phyloP scores from a whole-genome alignment of 495 filamentous ascomycete species.

The Aspergillus ellipticus region DNA sequence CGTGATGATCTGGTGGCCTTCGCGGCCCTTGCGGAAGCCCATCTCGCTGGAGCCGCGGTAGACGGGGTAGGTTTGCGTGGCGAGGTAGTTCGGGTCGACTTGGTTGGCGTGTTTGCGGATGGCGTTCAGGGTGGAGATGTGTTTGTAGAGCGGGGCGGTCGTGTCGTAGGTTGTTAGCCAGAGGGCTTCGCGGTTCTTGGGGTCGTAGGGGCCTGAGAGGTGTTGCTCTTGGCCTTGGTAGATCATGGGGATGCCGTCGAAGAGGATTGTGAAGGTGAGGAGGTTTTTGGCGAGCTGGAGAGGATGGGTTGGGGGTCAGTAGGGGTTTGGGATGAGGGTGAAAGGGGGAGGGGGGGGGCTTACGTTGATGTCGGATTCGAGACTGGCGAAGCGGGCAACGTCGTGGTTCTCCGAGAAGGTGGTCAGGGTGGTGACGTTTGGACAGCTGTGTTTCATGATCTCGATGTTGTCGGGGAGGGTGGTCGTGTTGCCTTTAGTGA shows the following conservation, averaged over 20 bases:
- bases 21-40: slow-evolving; percentile 59
- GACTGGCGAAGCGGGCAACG: slow-evolving; percentile 54
- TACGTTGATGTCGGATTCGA: slow-evolving; percentile 40
- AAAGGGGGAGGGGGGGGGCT: slow-evolving; percentile 3
- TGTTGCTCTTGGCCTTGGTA: slow-evolving; percentile 75
- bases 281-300: slow-evolving; percentile 55
- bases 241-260: slow-evolving; percentile 61
- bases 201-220: slow-evolving; percentile 54
- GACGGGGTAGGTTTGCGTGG: slow-evolving; percentile 46
- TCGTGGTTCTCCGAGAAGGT: slow-evolving; percentile 83
- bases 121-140: slow-evolving; percentile 54
- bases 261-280: slow-evolving; percentile 67
- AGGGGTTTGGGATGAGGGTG: not conserved
- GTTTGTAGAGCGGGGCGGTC: slow-evolving; percentile 54
- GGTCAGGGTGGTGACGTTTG: slow-evolving; percentile 58
- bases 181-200: slow-evolving; percentile 68
- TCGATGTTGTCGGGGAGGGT: slow-evolving; percentile 49
- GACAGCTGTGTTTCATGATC: slow-evolving; percentile 46
- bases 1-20: slow-evolving; percentile 52
- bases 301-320: not conserved
- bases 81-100: slow-evolving; percentile 45
- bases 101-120: slow-evolving; percentile 54
- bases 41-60: slow-evolving; percentile 55
- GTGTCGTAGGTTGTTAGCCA: slow-evolving; percentile 67
- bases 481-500: slow-evolving; percentile 54